Evolutionary conservation across 2,329 filamentous ascomycete species (phyloP).

Genomic region (Diaporthe destruens): DNA sequence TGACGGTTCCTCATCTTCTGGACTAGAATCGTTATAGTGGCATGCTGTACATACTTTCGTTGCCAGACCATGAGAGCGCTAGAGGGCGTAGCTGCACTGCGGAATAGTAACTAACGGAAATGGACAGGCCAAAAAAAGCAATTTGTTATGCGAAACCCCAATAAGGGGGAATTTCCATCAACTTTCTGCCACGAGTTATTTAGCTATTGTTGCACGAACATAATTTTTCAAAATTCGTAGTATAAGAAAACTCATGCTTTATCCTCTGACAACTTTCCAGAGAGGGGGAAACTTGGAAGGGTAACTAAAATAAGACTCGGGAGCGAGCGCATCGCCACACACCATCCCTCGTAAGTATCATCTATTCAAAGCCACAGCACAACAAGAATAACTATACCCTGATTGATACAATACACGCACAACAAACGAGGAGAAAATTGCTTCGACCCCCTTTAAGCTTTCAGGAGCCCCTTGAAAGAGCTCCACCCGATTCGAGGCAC

Average conservation of each 20-base stretch:
- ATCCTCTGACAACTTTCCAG: neutral
- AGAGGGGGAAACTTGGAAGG: too few species aligned
- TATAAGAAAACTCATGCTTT: neutral
- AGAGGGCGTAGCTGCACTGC: neutral
- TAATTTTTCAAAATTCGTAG: neutral
- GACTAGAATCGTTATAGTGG: neutral
- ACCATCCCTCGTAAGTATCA: neutral
- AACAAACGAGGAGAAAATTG: neutral
- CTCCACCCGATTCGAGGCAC: too few species aligned
- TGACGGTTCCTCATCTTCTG: neutral
- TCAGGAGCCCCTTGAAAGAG: neutral
- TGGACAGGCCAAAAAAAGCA: neutral
- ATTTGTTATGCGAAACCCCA: neutral
- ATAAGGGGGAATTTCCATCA: neutral
- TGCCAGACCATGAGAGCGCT: neutral
- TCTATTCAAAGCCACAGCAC: neutral
- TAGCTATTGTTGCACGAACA: neutral
- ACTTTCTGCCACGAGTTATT: neutral
- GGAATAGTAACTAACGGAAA: neutral
- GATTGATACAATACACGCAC: neutral
- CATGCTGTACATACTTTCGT: neutral
- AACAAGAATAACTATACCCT: neutral
- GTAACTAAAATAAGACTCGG: neutral
- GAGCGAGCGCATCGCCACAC: neutral
- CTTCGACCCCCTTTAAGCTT: neutral